Base-by-base conservation (phyloP, 495 filamentous ascomycete species). In the Tricharina praecox region DNA sequence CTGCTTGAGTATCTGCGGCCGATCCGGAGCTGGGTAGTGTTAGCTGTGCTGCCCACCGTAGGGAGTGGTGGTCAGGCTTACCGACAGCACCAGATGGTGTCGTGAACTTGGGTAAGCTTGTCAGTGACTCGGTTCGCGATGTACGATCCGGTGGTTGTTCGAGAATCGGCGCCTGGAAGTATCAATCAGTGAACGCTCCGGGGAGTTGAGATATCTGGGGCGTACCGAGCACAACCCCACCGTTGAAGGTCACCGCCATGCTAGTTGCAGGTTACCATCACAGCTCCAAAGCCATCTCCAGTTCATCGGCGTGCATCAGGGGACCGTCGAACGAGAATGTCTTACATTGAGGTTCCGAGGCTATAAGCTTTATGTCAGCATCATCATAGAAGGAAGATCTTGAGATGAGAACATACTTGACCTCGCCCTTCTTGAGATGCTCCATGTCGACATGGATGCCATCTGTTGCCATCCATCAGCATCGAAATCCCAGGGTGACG, bases 121-220 rank as follows among this genome's bases (percentile, higher is more conserved):
- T 97, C 90, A 48, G 90, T 96, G 41, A 97, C 92, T 68, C 90
- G 80, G 65, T 97, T 97, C 58, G 90, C 92, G 62, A 97, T 96
- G 73, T 93, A 96, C 52, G 90, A 79, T 59, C 90, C 90, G 47
- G 90, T 96, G n/a, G 90, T 96, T 57, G 90, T 97, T 69, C 90
- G 78, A 57, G 85, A 93, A 65, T 97, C 90, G 54, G 90, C 90
- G 46, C 88, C 79, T 74, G 41, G 37, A 4, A 25, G 45, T 23
- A 48, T 19, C 28, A 19, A 25, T 52, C 28, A 60, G 48, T 47
- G 49, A 38, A 10, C n/a, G 8, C 16, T 32, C 7, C 28, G 28
- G 28, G 28, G 28, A 32, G 28, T 5, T 39, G 8, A 39, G 13
- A 16, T 16, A 50, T 26, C 30, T 25, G 23, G 26, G n/a, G 64